Evolutionary conservation across 2,329 filamentous ascomycete genomes (phyloP).

Genomic region (Colletotrichum falcatum): DNA sequence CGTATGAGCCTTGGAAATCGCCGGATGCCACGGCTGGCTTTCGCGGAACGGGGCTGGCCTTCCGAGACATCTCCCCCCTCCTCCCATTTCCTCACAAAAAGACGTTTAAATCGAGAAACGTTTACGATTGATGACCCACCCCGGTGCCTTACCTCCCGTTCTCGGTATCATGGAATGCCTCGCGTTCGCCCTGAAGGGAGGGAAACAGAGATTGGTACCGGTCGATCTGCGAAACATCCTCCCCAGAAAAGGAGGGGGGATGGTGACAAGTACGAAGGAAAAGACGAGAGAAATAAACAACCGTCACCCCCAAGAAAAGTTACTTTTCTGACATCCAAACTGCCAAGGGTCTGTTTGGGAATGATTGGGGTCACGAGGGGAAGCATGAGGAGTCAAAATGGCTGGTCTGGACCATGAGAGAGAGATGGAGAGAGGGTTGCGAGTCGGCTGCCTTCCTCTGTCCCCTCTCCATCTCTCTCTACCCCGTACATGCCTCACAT

Average conservation of each 20-base stretch:
- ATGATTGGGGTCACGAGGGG: background rate
- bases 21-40: background rate
- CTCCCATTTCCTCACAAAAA: background rate
- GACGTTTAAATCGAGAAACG: background rate
- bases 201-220: background rate
- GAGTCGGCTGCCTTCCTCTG: too few species aligned
- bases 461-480: background rate
- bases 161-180: background rate
- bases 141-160: background rate
- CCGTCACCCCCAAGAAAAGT: background rate
- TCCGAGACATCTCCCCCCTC: background rate
- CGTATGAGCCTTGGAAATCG: background rate
- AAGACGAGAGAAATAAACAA: background rate
- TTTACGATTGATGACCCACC: background rate
- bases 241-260: background rate
- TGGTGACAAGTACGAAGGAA: background rate
- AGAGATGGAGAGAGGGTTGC: background rate
- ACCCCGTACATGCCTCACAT: conserved; percentile 2
- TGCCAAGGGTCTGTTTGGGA: background rate
- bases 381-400: background rate
- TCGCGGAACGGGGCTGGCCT: background rate
- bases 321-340: conserved; percentile 12
- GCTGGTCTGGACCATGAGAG: background rate
- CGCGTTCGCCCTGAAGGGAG: background rate
- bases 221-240: too few species aligned